Conservation (phyloP, 2,329 filamentous ascomycete genomes). For the Fusarium sp. region DNA sequence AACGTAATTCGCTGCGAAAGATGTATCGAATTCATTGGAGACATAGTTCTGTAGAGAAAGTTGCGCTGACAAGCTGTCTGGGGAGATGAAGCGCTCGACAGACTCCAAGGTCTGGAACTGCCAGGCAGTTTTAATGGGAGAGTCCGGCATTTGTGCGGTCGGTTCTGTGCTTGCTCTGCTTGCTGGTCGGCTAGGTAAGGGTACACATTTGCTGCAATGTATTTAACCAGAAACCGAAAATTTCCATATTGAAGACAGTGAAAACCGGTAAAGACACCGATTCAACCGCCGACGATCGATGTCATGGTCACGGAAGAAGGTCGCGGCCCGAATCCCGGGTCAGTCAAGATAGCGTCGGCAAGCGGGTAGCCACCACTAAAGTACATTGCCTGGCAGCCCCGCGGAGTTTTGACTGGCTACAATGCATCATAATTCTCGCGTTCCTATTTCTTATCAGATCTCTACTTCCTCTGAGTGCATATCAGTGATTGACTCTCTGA, state of each 20-base stretch:
- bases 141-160: neutral
- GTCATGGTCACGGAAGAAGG: neutral
- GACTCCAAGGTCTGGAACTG: neutral
- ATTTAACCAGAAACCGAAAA: fast-evolving
- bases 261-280: neutral
- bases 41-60: neutral
- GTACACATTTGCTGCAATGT: neutral
- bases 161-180: neutral
- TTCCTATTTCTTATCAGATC: neutral
- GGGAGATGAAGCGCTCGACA: neutral
- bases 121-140: neutral
- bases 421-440: too few species aligned
- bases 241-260: neutral
- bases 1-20: neutral
- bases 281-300: neutral
- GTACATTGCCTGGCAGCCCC: too few species aligned
- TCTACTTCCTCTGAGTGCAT: fast-evolving
- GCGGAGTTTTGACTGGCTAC: too few species aligned
- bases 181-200: neutral
- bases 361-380: neutral
- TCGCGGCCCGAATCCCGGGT: neutral
- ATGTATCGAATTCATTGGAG: neutral
- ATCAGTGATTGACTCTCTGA: neutral
- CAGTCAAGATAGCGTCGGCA: neutral
- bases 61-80: neutral